Conservation (phyloP, 2,329 filamentous ascomycete species). For the Dothistroma septosporum region DNA sequence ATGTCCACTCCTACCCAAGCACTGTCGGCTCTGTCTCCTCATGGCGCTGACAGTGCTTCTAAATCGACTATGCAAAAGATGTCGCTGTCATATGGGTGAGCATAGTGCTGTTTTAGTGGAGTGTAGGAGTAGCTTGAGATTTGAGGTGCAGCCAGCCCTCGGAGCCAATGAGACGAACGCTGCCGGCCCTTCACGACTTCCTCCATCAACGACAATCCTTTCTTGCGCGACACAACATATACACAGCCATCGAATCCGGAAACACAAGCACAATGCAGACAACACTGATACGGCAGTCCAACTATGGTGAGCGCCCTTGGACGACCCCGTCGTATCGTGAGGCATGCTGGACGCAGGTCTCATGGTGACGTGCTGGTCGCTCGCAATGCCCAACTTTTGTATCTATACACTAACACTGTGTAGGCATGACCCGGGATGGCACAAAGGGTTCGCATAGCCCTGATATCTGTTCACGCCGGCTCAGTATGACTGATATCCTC, state of each 20-base stretch:
- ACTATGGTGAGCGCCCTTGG: too few relatives aligned
- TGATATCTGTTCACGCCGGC: too few relatives aligned
- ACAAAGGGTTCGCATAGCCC: background rate
- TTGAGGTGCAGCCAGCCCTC: background rate
- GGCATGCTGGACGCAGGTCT: too few relatives aligned
- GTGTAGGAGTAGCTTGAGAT: background rate
- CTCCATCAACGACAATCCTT: background rate
- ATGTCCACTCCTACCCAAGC: constrained; percentile 28
- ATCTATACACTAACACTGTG: too few relatives aligned
- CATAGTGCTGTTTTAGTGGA: background rate
- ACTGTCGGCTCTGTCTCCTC: constrained; percentile 15
- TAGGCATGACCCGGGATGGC: too few relatives aligned
- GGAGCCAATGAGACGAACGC: background rate
- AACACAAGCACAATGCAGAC: constrained; percentile 28
- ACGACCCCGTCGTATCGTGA: too few relatives aligned
- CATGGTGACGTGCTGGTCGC: too few relatives aligned
- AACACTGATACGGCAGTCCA: constrained; percentile 17
- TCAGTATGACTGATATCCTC: too few relatives aligned
- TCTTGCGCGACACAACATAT: background rate
- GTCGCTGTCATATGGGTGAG: background rate
- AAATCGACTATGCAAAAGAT: background rate
- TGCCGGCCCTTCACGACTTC: background rate
- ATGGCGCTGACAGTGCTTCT: constrained; percentile 26
- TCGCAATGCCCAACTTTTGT: too few relatives aligned
- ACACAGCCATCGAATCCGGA: background rate